Evolutionary conservation across 2,329 filamentous ascomycete genomes (phyloP).

Genomic region (Tolypocladium cylindrosporum): DNA sequence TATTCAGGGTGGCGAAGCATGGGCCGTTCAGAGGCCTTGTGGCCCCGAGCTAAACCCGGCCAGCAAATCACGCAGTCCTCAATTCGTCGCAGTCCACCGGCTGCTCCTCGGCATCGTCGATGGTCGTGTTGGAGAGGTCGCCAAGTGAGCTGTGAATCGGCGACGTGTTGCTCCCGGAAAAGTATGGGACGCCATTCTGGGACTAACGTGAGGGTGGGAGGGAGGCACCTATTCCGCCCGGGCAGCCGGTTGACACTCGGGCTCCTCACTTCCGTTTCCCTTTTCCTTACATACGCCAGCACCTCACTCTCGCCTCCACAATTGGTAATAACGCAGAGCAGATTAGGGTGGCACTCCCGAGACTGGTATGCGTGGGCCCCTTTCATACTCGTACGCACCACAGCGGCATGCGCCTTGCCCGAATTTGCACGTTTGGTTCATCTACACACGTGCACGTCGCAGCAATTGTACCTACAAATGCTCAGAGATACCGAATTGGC

Average conservation of each 20-base stretch:
- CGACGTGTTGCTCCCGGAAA: not conserved
- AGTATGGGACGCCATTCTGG: not conserved
- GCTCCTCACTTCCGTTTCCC: not conserved
- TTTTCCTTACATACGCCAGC: not conserved
- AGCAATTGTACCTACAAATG: not conserved
- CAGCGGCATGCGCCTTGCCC: not conserved
- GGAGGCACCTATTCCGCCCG: not conserved
- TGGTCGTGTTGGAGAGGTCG: not conserved
- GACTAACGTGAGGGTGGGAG: not conserved
- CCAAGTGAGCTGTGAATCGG: not conserved
- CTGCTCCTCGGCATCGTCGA: not conserved
- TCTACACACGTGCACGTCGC: not conserved
- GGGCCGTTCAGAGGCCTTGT: not conserved
- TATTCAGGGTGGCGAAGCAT: constrained; percentile 3
- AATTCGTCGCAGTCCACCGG: not conserved
- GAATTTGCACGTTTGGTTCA: not conserved
- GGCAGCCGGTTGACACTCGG: not conserved
- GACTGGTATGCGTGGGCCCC: not conserved
- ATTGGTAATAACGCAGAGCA: not conserved
- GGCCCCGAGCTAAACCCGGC: not conserved
- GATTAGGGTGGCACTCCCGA: not conserved
- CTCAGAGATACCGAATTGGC: not conserved
- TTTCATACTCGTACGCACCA: not conserved
- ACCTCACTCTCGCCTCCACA: not conserved
- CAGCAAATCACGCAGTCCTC: not conserved